These are phyloP conservation scores for Mayamaea pseudoterrestris DNA, from an alignment of 108 stramenopile species.

Conservation along the genomic window DNA sequence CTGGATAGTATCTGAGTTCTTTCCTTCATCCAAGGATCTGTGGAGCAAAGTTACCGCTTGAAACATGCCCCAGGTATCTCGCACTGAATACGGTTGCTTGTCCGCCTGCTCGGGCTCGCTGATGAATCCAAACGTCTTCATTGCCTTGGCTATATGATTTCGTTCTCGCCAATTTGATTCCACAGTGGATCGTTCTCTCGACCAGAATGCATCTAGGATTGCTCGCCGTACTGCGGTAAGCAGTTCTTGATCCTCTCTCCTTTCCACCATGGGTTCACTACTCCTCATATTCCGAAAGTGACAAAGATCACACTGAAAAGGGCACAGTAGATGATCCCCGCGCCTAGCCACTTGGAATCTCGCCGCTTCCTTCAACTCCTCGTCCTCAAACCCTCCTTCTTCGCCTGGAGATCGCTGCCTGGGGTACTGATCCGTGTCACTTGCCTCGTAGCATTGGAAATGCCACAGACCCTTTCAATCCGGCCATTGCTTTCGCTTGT, in stretches of 20 bases:
- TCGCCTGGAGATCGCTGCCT: conserved; percentile 1
- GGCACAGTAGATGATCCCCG: conserved; percentile 21
- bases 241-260: neutral
- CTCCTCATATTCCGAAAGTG: conserved; percentile 22
- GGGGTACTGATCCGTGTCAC: neutral
- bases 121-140: neutral
- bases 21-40: conserved; percentile 10
- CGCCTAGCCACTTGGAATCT: conserved; percentile 10
- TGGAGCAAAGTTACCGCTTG: conserved; percentile 15
- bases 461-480: conserved; percentile 22
- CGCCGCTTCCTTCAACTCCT: conserved; percentile 1
- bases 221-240: conserved; percentile 19
- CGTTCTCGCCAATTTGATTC: neutral
- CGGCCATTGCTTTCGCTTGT: conserved; percentile 3
- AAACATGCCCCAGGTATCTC: conserved; percentile 19
- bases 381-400: neutral
- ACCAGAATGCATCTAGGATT: conserved; percentile 43
- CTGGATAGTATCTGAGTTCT: conserved; percentile 9
- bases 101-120: neutral
- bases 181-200: conserved; percentile 22
- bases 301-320: conserved; percentile 42
- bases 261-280: conserved; percentile 6
- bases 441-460: conserved; percentile 20
- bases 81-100: conserved; percentile 9
- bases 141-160: neutral